Percentiles rank a stretch among this genome's conserved stretches.
Evolutionary conservation across 2,329 filamentous ascomycete species (phyloP).

Genomic region (Clarireedia monteithiana): DNA sequence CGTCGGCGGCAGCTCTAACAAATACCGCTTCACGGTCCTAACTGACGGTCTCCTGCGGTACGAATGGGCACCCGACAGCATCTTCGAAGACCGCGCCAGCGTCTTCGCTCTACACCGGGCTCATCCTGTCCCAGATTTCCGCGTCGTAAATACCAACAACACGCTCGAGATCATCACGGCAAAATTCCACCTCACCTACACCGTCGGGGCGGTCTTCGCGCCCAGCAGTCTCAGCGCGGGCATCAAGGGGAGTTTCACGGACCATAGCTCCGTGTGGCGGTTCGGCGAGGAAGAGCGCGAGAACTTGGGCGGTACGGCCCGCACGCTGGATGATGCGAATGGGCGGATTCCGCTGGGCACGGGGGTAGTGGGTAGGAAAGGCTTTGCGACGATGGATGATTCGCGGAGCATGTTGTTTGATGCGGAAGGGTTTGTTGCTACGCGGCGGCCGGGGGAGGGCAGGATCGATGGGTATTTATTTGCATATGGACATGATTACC

Average conservation of each 20-base stretch:
- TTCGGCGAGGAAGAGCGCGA: neutral
- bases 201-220: slow-evolving; percentile 22
- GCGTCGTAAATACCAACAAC: slow-evolving; percentile 37
- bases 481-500: slow-evolving; percentile 49
- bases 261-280: neutral
- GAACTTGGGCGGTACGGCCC: neutral
- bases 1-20: slow-evolving; percentile 30
- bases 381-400: slow-evolving; percentile 47
- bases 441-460: slow-evolving; percentile 35
- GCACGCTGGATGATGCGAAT: neutral
- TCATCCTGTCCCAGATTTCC: slow-evolving; percentile 40
- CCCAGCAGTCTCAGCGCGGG: neutral
- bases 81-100: slow-evolving; percentile 55
- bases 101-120: slow-evolving; percentile 51
- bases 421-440: slow-evolving; percentile 42
- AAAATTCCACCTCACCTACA: slow-evolving; percentile 48
- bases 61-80: slow-evolving; percentile 52
- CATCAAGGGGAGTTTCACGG: neutral
- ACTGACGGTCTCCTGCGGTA: slow-evolving; percentile 49
- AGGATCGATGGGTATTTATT: slow-evolving; percentile 54
- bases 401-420: slow-evolving; percentile 49
- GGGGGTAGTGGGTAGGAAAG: neutral
- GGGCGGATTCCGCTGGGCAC: neutral
- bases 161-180: slow-evolving; percentile 48
- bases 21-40: slow-evolving; percentile 52